Percentiles rank a stretch among this genome's conserved stretches.
Conservation (phyloP, 2,329 filamentous ascomycete genomes). For the Acrocalymma vagum region DNA sequence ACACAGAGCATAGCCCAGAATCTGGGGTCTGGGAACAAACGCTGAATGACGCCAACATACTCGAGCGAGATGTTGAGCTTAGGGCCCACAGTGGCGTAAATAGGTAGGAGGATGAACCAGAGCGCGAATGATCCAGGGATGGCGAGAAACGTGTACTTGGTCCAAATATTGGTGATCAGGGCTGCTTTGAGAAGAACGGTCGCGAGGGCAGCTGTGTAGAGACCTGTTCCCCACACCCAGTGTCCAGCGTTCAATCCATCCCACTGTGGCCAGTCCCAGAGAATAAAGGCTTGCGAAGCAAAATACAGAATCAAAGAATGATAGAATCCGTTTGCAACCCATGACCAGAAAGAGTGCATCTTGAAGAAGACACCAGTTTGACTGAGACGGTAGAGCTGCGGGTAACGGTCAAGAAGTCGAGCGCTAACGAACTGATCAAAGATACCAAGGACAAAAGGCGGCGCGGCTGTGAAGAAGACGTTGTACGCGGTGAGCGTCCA, state of each 20-base stretch:
- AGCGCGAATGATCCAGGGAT: slow-evolving; percentile 93
- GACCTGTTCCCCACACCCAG: slow-evolving; percentile 96
- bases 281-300: slow-evolving; percentile 81
- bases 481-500: slow-evolving; percentile 99
- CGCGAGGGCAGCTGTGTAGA: slow-evolving; percentile 92
- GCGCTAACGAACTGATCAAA: slow-evolving; percentile 98
- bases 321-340: slow-evolving; percentile 94
- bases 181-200: slow-evolving; percentile 96
- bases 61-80: slow-evolving; percentile 82
- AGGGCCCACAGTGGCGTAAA: slow-evolving; percentile 86
- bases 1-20: slow-evolving; percentile 93
- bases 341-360: slow-evolving; percentile 89
- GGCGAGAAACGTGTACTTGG: slow-evolving; percentile 94
- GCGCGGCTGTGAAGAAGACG: slow-evolving; percentile 94
- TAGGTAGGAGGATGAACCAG: slow-evolving; percentile 89
- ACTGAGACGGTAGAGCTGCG: slow-evolving; percentile 91
- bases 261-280: slow-evolving; percentile 77
- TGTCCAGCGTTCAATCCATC: slow-evolving; percentile 88
- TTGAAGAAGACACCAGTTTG: slow-evolving; percentile 95
- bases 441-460: slow-evolving; percentile 92
- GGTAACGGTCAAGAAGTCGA: slow-evolving; percentile 90
- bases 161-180: slow-evolving; percentile 97
- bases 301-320: slow-evolving; percentile 95
- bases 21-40: slow-evolving; percentile 79
- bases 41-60: slow-evolving; percentile 83